These are phyloP conservation scores for Dendrobium nobile DNA, from an alignment of 106 monocot species.

Conservation along the genomic window DNA sequence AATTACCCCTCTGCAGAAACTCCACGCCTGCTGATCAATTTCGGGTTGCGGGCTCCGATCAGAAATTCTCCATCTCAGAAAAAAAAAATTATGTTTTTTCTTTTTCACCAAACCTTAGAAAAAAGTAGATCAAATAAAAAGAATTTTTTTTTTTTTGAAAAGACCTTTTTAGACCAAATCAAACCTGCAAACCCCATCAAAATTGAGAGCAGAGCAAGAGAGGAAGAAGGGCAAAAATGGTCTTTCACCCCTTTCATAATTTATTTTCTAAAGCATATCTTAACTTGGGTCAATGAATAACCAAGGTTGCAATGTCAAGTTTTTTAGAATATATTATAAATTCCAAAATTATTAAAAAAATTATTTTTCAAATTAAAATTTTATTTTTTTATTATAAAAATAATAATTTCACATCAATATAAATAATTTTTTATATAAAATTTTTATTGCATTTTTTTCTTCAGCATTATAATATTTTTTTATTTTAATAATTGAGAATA, in stretches of 20 bases:
- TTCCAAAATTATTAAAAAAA: background rate
- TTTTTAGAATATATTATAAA: background rate
- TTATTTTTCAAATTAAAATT: background rate
- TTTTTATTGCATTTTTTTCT: too few species aligned
- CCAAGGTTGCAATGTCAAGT: background rate
- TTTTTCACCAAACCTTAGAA: background rate
- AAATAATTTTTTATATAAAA: too few species aligned
- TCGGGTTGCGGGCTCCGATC: background rate
- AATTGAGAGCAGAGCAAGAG: background rate
- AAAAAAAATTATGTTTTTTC: background rate
- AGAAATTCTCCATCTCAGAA: conserved; percentile 2
- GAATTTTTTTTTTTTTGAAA: background rate
- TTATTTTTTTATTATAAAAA: too few species aligned
- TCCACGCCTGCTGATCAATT: background rate
- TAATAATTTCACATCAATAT: too few species aligned
- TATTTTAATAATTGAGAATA: background rate
- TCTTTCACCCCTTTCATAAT: background rate
- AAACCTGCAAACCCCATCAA: background rate
- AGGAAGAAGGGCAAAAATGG: background rate
- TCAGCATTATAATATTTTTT: too few species aligned
- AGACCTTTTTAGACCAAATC: background rate
- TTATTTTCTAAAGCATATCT: background rate
- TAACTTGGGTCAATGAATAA: background rate
- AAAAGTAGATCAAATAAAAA: conserved; percentile 3
- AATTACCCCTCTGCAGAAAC: background rate